A percentile compares a stretch with the other conserved stretches of the same genome.
Evolutionary conservation across 805 yeast genomes (phyloP).

Genomic region (Teunomyces cretensis): DNA sequence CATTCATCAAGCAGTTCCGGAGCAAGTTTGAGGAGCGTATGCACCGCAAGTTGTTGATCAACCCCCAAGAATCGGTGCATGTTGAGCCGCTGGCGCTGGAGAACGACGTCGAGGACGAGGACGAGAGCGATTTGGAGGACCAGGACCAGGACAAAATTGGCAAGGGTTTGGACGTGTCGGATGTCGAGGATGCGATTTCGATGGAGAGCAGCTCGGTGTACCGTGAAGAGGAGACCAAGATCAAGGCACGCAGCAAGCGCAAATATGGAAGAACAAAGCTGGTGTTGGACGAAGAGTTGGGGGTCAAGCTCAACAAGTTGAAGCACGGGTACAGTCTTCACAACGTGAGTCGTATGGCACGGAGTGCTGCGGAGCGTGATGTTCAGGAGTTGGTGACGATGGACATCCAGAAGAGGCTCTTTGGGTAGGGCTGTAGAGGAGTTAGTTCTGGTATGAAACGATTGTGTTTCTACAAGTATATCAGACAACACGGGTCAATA

Average conservation of each 20-base stretch:
- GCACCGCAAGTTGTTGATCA: slow-evolving; percentile 7
- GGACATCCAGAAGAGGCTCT: slow-evolving; percentile 20
- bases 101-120: slow-evolving; percentile 16
- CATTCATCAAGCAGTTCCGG: slow-evolving; percentile 7
- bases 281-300: slow-evolving; percentile 9
- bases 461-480: no score
- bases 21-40: slow-evolving; percentile 12
- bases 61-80: background rate
- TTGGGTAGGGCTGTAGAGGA: slow-evolving; percentile 6
- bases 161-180: slow-evolving; percentile 22
- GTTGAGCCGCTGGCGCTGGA: background rate
- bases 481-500: no score
- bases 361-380: slow-evolving; percentile 17
- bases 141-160: slow-evolving; percentile 11
- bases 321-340: slow-evolving; percentile 2
- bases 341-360: slow-evolving; percentile 6
- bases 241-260: background rate
- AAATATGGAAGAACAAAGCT: background rate
- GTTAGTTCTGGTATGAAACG: no score
- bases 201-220: slow-evolving; percentile 18
- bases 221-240: slow-evolving; percentile 9
- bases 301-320: slow-evolving; percentile 7
- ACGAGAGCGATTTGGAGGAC: slow-evolving; percentile 26
- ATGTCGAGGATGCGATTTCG: slow-evolving; percentile 19
- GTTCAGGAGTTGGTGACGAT: slow-evolving; percentile 20